These are phyloP conservation scores for Protomyces arabidopsidicola DNA, from an alignment of 1,139 yeast species.

Conservation along the genomic window DNA sequence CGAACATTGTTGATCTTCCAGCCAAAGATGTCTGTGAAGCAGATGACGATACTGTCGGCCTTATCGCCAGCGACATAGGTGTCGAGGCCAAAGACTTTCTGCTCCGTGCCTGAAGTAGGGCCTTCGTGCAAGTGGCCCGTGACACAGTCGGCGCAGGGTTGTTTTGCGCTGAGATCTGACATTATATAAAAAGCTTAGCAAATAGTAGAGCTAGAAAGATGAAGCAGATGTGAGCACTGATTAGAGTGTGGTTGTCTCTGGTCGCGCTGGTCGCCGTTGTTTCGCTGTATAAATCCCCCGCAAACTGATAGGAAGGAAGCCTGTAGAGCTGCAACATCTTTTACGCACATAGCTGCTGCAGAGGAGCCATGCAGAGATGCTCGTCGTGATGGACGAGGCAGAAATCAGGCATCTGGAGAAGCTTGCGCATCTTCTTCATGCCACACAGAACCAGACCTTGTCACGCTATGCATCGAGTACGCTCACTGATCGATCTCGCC, in stretches of 20 bases:
- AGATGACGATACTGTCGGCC: conserved; percentile 26
- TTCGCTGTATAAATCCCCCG: not conserved
- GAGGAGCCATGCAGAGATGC: not conserved
- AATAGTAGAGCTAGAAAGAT: not conserved
- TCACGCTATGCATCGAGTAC: not conserved
- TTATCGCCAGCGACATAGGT: conserved; percentile 26
- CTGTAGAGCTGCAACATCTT: not conserved
- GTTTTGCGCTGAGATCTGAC: not conserved
- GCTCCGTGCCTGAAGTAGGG: conserved; percentile 25
- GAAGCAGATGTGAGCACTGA: not conserved
- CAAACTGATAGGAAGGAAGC: not conserved
- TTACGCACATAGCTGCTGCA: too few relatives aligned
- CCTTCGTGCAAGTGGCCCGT: conserved; percentile 30
- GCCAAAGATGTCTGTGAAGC: conserved; percentile 31
- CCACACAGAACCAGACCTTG: not conserved
- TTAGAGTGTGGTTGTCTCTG: too few relatives aligned
- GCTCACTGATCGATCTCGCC: not conserved
- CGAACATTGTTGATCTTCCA: conserved; percentile 30
- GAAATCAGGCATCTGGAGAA: not conserved
- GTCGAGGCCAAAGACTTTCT: conserved; percentile 16
- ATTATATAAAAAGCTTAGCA: not conserved
- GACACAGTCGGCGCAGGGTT: not conserved
- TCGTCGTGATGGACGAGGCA: not conserved
- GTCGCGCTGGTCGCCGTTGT: not conserved
- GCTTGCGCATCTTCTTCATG: not conserved